These are phyloP conservation scores for Peronospora destructor DNA, from an alignment of 352 stramenopile genomes.

Conservation along the genomic window DNA sequence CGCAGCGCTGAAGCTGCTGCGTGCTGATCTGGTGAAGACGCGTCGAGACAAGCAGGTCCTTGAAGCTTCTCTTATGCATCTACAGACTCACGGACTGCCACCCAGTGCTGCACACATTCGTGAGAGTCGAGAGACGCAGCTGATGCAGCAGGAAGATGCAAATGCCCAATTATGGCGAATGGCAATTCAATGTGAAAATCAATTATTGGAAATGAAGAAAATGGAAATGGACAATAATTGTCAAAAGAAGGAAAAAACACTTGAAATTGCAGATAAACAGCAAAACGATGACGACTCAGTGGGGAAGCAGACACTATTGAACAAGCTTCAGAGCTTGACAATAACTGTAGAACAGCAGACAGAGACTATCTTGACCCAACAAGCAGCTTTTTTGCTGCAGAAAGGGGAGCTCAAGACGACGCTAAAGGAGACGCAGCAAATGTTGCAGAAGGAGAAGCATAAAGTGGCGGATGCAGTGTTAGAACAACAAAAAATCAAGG, in stretches of 20 bases:
- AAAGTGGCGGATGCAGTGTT: conserved; percentile 12
- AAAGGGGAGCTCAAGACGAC: conserved; percentile 21
- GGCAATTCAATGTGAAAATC: conserved; percentile 8
- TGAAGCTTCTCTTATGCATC: conserved; percentile 14
- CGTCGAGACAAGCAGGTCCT: conserved; percentile 31
- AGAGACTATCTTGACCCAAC: conserved; percentile 14
- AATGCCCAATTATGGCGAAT: conserved; percentile 16
- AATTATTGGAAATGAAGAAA: conserved; percentile 10
- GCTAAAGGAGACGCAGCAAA: conserved; percentile 13
- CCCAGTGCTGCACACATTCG: conserved; percentile 18
- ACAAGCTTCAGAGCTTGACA: conserved; percentile 22
- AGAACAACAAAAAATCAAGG: conserved; percentile 16
- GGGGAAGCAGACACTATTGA: conserved; percentile 18
- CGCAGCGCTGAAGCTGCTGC: conserved; percentile 40
- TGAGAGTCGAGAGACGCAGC: conserved; percentile 18
- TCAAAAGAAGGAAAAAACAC: conserved; percentile 7
- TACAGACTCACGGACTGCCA: conserved; percentile 13
- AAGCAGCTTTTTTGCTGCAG: conserved; percentile 18
- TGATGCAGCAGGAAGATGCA: conserved; percentile 28
- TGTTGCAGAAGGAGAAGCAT: conserved; percentile 13
- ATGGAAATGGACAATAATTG: conserved; percentile 13
- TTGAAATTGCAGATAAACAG: conserved; percentile 21
- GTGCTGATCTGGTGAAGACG: conserved; percentile 33
- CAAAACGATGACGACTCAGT: conserved; percentile 6
- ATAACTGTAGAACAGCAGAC: conserved; percentile 21